Percentiles rank a stretch among this genome's conserved stretches.
Evolutionary conservation across 257 asterid genomes (phyloP).

Genomic region (Oldenlandia corymbosa): DNA sequence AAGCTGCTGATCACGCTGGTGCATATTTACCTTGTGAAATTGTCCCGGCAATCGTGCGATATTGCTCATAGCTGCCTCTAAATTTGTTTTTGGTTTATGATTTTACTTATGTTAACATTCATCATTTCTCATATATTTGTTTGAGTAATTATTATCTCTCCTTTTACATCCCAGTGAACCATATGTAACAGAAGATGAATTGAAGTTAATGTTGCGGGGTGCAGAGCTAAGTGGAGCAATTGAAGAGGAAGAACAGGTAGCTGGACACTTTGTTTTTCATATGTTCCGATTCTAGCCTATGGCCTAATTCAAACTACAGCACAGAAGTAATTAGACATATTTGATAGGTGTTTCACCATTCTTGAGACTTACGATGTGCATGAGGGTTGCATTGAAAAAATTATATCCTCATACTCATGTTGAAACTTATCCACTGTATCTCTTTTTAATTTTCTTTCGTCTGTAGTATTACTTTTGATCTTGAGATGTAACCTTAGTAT

Average conservation of each 20-base stretch:
- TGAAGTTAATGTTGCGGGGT: constrained; percentile 94
- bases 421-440: neutral
- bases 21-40: neutral
- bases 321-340: neutral
- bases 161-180: constrained; percentile 60
- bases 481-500: too few species aligned
- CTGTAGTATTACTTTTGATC: too few species aligned
- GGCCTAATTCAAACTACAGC: constrained; percentile 6
- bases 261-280: neutral
- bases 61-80: too few species aligned
- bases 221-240: constrained; percentile 99
- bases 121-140: neutral
- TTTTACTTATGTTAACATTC: neutral
- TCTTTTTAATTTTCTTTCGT: neutral
- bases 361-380: neutral
- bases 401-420: neutral
- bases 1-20: neutral
- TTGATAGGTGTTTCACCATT: constrained; percentile 2
- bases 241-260: constrained; percentile 99
- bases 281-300: neutral
- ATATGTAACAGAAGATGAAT: constrained; percentile 95
- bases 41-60: too few species aligned
- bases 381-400: neutral
- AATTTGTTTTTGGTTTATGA: too few species aligned
- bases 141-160: constrained; percentile 5